phyloP scores from a whole-genome alignment of 192 early-diverging fungal genomes.

The Coemansia sp. region DNA sequence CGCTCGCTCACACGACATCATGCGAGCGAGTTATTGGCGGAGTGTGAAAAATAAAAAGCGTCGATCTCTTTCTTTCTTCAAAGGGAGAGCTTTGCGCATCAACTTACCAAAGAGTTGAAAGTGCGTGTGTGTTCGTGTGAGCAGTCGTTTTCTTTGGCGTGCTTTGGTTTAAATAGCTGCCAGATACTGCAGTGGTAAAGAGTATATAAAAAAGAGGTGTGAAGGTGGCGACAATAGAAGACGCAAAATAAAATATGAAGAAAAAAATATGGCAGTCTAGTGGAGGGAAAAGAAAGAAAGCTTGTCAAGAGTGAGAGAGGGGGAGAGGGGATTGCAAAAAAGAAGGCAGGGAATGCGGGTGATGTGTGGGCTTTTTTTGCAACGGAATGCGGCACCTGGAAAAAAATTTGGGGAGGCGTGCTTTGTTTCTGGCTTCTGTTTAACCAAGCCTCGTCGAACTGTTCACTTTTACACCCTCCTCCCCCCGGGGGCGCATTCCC shows the following conservation, averaged over 20 bases:
- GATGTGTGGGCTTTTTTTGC: not conserved
- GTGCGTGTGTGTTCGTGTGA: constrained; percentile 7
- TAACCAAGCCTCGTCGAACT: constrained; percentile 4
- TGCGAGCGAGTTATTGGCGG: not conserved
- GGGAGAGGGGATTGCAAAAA: constrained; percentile 3
- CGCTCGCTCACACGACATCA: constrained; percentile 3
- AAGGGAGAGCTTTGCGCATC: constrained; percentile 5
- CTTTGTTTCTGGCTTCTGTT: constrained; percentile 3
- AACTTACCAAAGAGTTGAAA: constrained; percentile 4
- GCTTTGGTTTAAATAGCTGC: not conserved
- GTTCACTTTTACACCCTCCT: not conserved
- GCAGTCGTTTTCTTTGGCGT: not conserved
- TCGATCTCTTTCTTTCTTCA: not conserved
- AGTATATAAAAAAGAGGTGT: not conserved
- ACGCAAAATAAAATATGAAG: constrained; percentile 3
- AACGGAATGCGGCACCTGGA: not conserved
- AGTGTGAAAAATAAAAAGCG: not conserved
- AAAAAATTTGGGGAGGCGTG: not conserved
- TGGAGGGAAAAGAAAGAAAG: constrained; percentile 10
- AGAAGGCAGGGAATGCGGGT: not conserved
- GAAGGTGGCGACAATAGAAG: constrained; percentile 1
- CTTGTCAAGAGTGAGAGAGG: not conserved
- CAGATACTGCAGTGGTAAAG: not conserved
- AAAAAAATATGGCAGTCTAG: constrained; percentile 10
- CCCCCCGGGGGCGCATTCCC: constrained; percentile 6